A percentile compares a stretch with the other conserved stretches of the same genome.
Evolutionary conservation across 2,329 filamentous ascomycete genomes (phyloP).

Genomic region (Ampelomyces quisqualis): DNA sequence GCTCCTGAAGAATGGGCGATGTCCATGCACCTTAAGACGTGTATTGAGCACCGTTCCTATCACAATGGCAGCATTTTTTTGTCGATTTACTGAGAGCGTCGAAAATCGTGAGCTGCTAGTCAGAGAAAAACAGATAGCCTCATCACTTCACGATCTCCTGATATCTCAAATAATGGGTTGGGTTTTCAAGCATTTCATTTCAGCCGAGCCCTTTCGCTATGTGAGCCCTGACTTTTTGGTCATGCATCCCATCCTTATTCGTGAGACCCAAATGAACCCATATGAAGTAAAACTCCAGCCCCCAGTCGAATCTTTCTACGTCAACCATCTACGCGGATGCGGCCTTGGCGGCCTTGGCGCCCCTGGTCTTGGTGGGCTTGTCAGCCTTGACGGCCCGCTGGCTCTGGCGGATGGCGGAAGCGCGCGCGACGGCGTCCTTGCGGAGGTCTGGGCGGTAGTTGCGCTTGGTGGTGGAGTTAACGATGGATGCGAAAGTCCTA

Average conservation of each 20-base stretch:
- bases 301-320: slow-evolving; percentile 3
- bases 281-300: slow-evolving; percentile 23
- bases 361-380: slow-evolving; percentile 73
- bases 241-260: slow-evolving; percentile 15
- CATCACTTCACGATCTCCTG: too few relatives aligned
- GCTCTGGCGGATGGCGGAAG: slow-evolving; percentile 77
- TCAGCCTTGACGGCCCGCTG: slow-evolving; percentile 77
- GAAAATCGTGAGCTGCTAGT: too few relatives aligned
- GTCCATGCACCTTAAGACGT: too few relatives aligned
- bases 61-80: too few relatives aligned
- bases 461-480: slow-evolving; percentile 77
- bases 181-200: slow-evolving; percentile 24
- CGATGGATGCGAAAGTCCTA: slow-evolving; percentile 83
- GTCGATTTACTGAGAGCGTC: too few relatives aligned
- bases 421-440: slow-evolving; percentile 74
- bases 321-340: slow-evolving; percentile 31
- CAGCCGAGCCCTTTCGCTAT: slow-evolving; percentile 13
- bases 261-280: slow-evolving; percentile 18
- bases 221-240: slow-evolving; percentile 13
- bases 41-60: too few relatives aligned
- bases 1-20: too few relatives aligned
- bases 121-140: too few relatives aligned
- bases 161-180: too few relatives aligned
- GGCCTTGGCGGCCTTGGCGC: slow-evolving; percentile 72
- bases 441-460: slow-evolving; percentile 68